A percentile compares a stretch with the other conserved stretches of the same genome.
Evolutionary conservation across 73 alveolate genomes (phyloP).

Genomic region (Stentor coeruleus): DNA sequence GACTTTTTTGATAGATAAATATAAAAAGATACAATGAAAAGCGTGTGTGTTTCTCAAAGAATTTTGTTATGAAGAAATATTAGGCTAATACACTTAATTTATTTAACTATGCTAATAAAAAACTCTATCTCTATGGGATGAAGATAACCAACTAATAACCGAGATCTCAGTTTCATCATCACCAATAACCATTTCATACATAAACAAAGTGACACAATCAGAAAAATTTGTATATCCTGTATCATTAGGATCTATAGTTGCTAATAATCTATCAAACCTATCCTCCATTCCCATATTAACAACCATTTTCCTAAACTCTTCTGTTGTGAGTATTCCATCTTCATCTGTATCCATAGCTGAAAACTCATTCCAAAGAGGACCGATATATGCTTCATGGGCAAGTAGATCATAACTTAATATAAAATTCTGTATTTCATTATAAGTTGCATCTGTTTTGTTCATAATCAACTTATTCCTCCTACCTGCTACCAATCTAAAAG

Average conservation of each 20-base stretch:
- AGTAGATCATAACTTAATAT: slow-evolving; percentile 57
- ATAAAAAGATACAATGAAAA: too few species aligned
- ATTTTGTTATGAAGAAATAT: too few species aligned
- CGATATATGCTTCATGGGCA: slow-evolving; percentile 52
- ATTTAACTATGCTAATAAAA: too few species aligned
- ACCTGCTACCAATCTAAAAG: slow-evolving; percentile 35
- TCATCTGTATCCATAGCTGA: slow-evolving; percentile 51
- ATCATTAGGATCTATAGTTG: neutral
- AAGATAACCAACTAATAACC: too few species aligned
- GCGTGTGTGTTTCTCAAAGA: too few species aligned
- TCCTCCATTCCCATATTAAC: neutral
- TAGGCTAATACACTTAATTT: too few species aligned
- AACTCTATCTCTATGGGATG: too few species aligned
- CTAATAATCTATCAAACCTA: neutral
- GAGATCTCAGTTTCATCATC: too few species aligned
- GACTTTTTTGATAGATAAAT: too few species aligned
- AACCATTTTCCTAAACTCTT: neutral
- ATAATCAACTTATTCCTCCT: slow-evolving; percentile 51
- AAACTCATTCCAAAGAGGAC: slow-evolving; percentile 47
- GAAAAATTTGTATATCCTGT: neutral
- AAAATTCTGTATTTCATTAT: slow-evolving; percentile 50
- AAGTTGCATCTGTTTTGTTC: slow-evolving; percentile 54
- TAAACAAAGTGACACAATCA: slow-evolving; percentile 33
- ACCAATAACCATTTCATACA: slow-evolving; percentile 32
- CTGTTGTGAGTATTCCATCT: slow-evolving; percentile 63